Conservation (phyloP, 2,329 filamentous ascomycete species). For the Aureobasidium mangrovei region DNA sequence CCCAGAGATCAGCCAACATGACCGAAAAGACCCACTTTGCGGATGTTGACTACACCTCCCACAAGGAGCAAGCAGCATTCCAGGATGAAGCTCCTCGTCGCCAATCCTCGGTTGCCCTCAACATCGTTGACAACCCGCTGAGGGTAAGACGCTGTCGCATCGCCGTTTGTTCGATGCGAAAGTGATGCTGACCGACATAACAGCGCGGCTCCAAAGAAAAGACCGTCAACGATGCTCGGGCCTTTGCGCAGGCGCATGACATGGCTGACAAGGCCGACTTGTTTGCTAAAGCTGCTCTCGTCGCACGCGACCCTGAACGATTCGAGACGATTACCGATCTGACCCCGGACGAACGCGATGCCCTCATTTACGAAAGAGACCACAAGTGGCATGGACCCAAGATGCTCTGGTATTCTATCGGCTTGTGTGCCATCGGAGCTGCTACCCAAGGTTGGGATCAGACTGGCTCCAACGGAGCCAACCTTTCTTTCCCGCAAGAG, state of each 20-base stretch:
- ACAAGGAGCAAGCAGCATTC: conserved; percentile 1
- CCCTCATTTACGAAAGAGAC: conserved; percentile 52
- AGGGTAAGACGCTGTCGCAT: conserved; percentile 27
- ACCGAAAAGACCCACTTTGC: conserved; percentile 6
- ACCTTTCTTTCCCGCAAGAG: conserved; percentile 22
- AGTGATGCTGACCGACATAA: conserved; percentile 14
- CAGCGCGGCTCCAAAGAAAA: conserved; percentile 29
- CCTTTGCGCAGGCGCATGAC: conserved; percentile 26
- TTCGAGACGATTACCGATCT: conserved; percentile 57
- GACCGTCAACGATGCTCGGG: conserved; percentile 26
- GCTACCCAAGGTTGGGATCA: conserved; percentile 27
- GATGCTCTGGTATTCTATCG: conserved; percentile 57
- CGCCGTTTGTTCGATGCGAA: neutral
- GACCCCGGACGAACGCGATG: conserved; percentile 49
- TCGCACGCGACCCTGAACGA: conserved; percentile 59
- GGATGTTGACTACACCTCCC: neutral
- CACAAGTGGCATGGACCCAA: conserved; percentile 60
- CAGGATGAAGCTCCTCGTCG: conserved; percentile 21
- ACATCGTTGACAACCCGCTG: conserved; percentile 40
- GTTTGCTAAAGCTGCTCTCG: conserved; percentile 46
- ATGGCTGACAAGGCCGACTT: conserved; percentile 31
- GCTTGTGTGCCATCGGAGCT: conserved; percentile 34
- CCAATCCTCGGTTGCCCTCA: conserved; percentile 35
- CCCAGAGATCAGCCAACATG: conserved; percentile 8
- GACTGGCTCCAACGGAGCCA: conserved; percentile 26